Percentiles rank a stretch among this genome's conserved stretches.
Conservation (phyloP, 2,329 filamentous ascomycete species). For the Ophiobolus disseminans region DNA sequence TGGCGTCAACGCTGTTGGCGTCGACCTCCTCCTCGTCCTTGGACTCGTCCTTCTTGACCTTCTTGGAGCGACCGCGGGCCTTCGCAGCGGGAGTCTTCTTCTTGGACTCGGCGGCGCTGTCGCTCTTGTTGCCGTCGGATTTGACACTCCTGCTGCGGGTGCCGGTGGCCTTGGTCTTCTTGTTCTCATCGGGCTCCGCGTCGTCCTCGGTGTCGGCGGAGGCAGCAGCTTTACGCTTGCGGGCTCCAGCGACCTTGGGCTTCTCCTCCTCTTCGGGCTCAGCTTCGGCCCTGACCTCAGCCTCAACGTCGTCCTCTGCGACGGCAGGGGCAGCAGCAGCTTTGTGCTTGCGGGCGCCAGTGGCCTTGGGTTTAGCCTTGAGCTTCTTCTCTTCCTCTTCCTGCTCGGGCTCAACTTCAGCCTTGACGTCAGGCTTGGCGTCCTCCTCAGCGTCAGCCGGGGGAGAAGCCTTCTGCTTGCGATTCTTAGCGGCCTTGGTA, state of each 20-base stretch:
- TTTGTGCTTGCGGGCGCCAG: constrained; percentile 5
- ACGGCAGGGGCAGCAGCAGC: constrained; percentile 6
- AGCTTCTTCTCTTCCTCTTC: too few species aligned
- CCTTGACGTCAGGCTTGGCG: constrained; percentile 21
- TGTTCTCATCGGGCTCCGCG: not conserved
- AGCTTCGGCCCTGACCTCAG: constrained; percentile 6
- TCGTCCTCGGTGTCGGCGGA: constrained; percentile 4
- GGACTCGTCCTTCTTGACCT: constrained; percentile 27
- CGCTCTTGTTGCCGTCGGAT: not conserved
- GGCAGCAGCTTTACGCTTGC: constrained; percentile 8
- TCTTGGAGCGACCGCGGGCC: constrained; percentile 22
- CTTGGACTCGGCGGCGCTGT: constrained; percentile 2
- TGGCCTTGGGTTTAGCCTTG: not conserved
- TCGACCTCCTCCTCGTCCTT: constrained; percentile 18
- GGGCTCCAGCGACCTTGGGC: not conserved
- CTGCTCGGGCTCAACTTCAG: too few species aligned
- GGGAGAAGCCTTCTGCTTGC: constrained; percentile 34
- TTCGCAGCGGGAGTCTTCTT: constrained; percentile 22
- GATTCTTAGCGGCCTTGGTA: constrained; percentile 9
- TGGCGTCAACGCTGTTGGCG: constrained; percentile 21
- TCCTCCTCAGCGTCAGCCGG: constrained; percentile 10
- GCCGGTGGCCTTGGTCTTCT: not conserved
- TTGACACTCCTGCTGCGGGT: not conserved
- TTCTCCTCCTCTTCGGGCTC: constrained; percentile 1
- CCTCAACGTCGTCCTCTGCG: constrained; percentile 7